phyloP scores from a whole-genome alignment of 345 rosid genomes.

The Ricinus communis region DNA sequence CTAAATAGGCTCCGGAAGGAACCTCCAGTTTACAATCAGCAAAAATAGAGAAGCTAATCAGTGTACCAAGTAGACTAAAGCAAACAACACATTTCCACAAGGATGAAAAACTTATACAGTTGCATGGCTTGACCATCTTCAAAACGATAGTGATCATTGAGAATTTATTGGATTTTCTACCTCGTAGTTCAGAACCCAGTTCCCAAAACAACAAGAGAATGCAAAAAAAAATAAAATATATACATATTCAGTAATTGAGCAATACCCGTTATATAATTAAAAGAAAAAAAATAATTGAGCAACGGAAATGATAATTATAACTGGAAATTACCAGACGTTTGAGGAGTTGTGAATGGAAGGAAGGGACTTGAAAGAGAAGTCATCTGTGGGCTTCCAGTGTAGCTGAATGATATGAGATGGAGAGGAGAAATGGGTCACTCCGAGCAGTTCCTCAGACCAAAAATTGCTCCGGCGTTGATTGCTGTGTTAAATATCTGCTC shows the following conservation, averaged over 20 bases:
- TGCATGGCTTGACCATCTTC: no score
- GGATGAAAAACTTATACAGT: no score
- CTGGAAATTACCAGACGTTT: neutral
- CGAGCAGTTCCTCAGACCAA: neutral
- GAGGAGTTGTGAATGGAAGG: conserved; percentile 19
- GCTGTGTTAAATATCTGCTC: neutral
- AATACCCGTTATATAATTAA: neutral
- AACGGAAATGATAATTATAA: conserved; percentile 3
- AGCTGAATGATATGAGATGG: no score
- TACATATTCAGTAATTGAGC: no score
- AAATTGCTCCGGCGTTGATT: neutral
- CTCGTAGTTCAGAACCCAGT: no score
- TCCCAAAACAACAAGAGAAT: no score
- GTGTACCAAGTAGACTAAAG: neutral
- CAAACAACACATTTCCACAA: no score
- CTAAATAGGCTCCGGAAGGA: no score
- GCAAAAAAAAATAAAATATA: no score
- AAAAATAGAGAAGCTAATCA: neutral
- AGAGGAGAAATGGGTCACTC: neutral
- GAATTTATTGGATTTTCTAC: no score
- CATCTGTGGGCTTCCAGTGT: conserved; percentile 11
- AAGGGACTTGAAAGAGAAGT: conserved; percentile 19
- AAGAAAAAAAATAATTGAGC: neutral
- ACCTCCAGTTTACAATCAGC: neutral
- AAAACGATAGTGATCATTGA: no score